phyloP scores from a whole-genome alignment of 768 basidiomycete genomes.

The Kwoniella mangroviensis region DNA sequence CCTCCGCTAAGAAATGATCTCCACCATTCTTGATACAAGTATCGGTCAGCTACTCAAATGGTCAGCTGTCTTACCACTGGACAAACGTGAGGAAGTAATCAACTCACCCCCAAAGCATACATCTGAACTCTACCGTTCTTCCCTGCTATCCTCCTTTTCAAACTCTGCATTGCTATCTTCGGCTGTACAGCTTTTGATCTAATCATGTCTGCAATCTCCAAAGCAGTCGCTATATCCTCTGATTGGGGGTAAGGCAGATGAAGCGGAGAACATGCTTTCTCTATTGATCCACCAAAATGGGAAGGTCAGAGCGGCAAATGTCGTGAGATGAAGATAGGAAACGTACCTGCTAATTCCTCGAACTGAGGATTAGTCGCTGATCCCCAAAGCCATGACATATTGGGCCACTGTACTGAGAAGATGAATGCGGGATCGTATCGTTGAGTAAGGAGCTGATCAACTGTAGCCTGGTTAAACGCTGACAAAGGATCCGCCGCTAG shows the following conservation, averaged over 20 bases:
- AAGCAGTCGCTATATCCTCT: conserved; percentile 88
- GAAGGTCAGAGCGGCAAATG: conserved; percentile 7
- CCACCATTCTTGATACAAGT: conserved; percentile 96
- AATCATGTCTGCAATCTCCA: conserved; percentile 97
- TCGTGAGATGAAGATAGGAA: not conserved
- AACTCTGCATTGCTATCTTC: conserved; percentile 82
- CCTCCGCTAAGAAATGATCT: conserved; percentile 80
- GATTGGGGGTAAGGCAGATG: conserved; percentile 56
- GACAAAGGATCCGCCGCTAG: conserved; percentile 17
- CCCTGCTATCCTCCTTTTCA: conserved; percentile 85
- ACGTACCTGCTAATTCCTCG: conserved; percentile 55
- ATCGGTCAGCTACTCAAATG: conserved; percentile 72
- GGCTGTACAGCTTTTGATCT: conserved; percentile 84
- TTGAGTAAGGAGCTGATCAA: not conserved
- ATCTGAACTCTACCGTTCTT: conserved; percentile 96
- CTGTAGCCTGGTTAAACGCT: not conserved
- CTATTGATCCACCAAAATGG: conserved; percentile 22
- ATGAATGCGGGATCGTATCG: not conserved
- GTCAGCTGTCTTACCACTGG: conserved; percentile 25
- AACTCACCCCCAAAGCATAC: conserved; percentile 77
- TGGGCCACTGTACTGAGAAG: not conserved
- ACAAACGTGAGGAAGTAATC: conserved; percentile 15
- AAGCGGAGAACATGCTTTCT: conserved; percentile 57
- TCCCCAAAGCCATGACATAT: conserved; percentile 53
- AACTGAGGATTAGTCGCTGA: conserved; percentile 49